Evolutionary conservation across 441 rosid species (phyloP), one percentile per base, ranked within the genome.

Genomic region (Kokia cookei): DNA sequence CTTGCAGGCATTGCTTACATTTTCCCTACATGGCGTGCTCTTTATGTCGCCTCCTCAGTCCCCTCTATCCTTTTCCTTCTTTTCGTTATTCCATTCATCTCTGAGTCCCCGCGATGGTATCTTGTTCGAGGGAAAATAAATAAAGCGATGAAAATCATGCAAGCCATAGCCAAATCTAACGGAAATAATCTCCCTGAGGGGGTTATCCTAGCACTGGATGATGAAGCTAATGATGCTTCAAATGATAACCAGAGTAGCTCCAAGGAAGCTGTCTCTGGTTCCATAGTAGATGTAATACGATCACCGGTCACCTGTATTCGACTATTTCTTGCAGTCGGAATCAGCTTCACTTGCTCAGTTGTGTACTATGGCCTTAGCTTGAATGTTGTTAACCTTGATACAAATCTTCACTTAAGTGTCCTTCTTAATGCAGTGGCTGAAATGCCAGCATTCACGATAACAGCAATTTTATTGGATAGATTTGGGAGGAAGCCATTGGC

Each of bases 61-160:
- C 98, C 98, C 0, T 88, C 98, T 42, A 74, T 92, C 50, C 75
- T 90, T 5, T 94, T 91, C 87, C 80, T 90, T 0, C 45, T 90
- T 67, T 54, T 81, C 2, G 87, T 87, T 7, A 77, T 94, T 1
- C 97, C 97, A 1, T 92, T 92, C n/a, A 58, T 94, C 75, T 82
- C 90, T 0, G 98, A 94, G 82, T 94, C 98, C 3, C 97, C 97
- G 0, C 82, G 98, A 13, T 94, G 98, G 97, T 94, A 90, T 77
- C 88, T 94, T 9, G 91, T 94, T 13, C 92, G 92, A 3, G 93
- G 97, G 22, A 85, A 77, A 82, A 79, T 83, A 26, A 75, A 83
- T 0, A 86, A 91, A 53, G 97, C 97, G 1, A 91, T 86, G 95
- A 84, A 85, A 51, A n/a, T 91, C 7, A 86, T 94, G 97, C 78